Conservation (phyloP, 1,139 yeast genomes). For the Suhomyces kunorum region DNA sequence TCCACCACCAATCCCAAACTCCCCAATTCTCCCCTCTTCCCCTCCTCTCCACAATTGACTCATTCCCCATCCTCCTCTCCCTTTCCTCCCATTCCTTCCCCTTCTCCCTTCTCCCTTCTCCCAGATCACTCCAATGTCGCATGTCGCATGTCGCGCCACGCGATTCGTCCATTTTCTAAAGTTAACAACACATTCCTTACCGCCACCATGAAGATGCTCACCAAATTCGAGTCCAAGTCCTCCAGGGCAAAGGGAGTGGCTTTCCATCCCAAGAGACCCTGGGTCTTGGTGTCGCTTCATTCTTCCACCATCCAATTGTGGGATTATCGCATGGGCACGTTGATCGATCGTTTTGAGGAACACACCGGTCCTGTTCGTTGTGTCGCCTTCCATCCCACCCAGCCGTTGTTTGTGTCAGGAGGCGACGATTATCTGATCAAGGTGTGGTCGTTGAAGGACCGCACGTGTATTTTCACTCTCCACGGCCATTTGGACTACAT, state of each 20-base stretch:
- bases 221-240: slow-evolving; percentile 97
- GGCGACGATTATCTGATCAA: slow-evolving; percentile 96
- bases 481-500: slow-evolving; percentile 95
- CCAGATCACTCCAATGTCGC: slow-evolving; percentile 1
- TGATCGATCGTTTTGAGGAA: slow-evolving; percentile 94
- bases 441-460: slow-evolving; percentile 93
- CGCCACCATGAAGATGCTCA: slow-evolving; percentile 86
- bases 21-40: neutral
- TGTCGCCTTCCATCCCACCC: slow-evolving; percentile 95
- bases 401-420: slow-evolving; percentile 94
- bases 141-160: slow-evolving; percentile 7
- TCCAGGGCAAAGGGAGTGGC: slow-evolving; percentile 99
- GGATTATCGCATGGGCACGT: slow-evolving; percentile 99
- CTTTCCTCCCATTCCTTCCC: neutral
- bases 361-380: slow-evolving; percentile 98
- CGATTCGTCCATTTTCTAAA: slow-evolving; percentile 11
- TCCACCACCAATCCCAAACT: neutral
- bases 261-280: slow-evolving; percentile 95
- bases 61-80: neutral
- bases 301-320: slow-evolving; percentile 95
- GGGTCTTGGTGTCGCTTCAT: slow-evolving; percentile 93
- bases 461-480: slow-evolving; percentile 88
- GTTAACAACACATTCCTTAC: slow-evolving; percentile 11
- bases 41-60: neutral
- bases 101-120: neutral